These are phyloP conservation scores for Phellinidium pouzarii DNA, from an alignment of 1,284 basidiomycete species.

Conservation along the genomic window DNA sequence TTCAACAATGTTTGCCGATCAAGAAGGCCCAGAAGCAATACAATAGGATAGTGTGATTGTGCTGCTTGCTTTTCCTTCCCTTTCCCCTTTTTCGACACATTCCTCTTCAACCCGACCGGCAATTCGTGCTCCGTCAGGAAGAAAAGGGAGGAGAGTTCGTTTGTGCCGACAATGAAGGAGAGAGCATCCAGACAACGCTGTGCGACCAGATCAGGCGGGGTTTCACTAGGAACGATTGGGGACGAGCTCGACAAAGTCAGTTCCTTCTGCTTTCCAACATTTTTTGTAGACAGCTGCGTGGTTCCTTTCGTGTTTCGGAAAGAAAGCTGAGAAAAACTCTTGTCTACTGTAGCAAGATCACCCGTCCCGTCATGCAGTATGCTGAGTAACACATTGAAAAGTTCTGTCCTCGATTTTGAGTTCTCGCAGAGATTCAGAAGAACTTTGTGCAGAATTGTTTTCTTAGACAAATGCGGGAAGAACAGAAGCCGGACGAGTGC, in stretches of 20 bases:
- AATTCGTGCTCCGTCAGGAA: constrained; percentile 94
- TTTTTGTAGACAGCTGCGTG: constrained; percentile 52
- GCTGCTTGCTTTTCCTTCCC: constrained; percentile 82
- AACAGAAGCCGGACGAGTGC: constrained; percentile 91
- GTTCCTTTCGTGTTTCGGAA: constrained; percentile 60
- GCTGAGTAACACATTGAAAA: constrained; percentile 88
- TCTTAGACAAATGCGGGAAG: constrained; percentile 89
- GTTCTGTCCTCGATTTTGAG: constrained; percentile 81
- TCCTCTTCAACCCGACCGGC: constrained; percentile 64
- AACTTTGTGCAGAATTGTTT: constrained; percentile 83
- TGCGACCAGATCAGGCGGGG: constrained; percentile 85
- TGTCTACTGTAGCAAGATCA: constrained; percentile 88
- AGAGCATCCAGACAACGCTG: constrained; percentile 90
- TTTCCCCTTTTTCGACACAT: constrained; percentile 78
- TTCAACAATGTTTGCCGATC: constrained; percentile 80
- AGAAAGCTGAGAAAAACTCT: constrained; percentile 90
- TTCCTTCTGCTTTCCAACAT: constrained; percentile 61
- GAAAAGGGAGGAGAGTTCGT: constrained; percentile 80
- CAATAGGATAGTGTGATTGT: constrained; percentile 85
- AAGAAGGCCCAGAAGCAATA: constrained; percentile 78
- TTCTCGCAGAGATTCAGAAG: constrained; percentile 97
- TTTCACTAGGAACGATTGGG: constrained; percentile 71
- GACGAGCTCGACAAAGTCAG: constrained; percentile 47
- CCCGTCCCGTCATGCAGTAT: constrained; percentile 94
- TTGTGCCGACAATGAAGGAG: constrained; percentile 77